These are phyloP conservation scores for Wallacemonas rigidus DNA, from an alignment of 208 protist species.

Conservation along the genomic window DNA sequence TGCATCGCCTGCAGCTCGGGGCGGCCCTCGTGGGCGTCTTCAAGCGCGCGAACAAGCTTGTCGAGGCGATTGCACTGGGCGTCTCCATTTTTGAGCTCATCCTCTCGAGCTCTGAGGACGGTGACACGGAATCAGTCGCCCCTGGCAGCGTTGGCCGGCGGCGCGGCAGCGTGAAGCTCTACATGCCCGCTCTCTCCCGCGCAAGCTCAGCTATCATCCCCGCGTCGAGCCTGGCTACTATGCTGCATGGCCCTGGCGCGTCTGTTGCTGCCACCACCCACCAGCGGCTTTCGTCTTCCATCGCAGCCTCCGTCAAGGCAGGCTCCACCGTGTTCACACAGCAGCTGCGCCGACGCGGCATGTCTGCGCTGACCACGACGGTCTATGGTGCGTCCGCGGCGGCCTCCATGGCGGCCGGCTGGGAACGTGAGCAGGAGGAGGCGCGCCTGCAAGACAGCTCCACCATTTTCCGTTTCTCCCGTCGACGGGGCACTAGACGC, in stretches of 20 bases:
- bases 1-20: slow-evolving; percentile 84
- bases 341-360: slow-evolving; percentile 65
- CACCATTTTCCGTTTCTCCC: slow-evolving; percentile 82
- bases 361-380: slow-evolving; percentile 73
- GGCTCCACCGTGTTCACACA: slow-evolving; percentile 63
- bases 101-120: slow-evolving; percentile 77
- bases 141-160: slow-evolving; percentile 43
- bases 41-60: slow-evolving; percentile 54
- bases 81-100: slow-evolving; percentile 86
- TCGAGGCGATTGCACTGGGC: slow-evolving; percentile 80
- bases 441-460: slow-evolving; percentile 59
- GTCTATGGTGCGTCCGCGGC: slow-evolving; percentile 84
- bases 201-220: slow-evolving; percentile 89
- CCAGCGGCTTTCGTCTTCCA: slow-evolving; percentile 48
- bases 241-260: slow-evolving; percentile 32
- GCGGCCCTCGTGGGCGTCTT: slow-evolving; percentile 75
- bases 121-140: slow-evolving; percentile 79
- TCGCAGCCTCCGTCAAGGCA: slow-evolving; percentile 81
- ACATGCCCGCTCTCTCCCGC: slow-evolving; percentile 73
- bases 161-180: slow-evolving; percentile 45
- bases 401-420: slow-evolving; percentile 69
- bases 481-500: slow-evolving; percentile 21
- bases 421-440: slow-evolving; percentile 53
- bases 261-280: slow-evolving; percentile 22
- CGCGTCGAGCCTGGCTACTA: slow-evolving; percentile 51